phyloP scores from a whole-genome alignment of 768 basidiomycete genomes.

The Xanthoconium stramineum region DNA sequence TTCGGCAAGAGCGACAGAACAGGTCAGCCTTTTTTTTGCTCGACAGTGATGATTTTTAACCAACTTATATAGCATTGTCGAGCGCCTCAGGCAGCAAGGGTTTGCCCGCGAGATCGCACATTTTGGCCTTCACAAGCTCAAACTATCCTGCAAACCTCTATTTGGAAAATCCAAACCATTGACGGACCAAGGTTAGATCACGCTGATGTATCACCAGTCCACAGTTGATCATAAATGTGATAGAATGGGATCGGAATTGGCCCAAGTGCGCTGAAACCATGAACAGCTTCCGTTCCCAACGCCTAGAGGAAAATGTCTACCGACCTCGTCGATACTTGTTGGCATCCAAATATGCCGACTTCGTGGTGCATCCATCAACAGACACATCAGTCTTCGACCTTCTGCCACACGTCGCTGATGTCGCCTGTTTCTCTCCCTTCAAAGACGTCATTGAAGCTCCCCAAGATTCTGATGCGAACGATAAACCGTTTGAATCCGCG shows the following conservation, averaged over 20 bases:
- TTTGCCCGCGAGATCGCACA: background rate
- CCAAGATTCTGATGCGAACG: no score
- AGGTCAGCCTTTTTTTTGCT: background rate
- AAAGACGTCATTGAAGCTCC: no score
- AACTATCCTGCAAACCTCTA: background rate
- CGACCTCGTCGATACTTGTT: no score
- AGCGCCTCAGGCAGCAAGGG: background rate
- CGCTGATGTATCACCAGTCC: background rate
- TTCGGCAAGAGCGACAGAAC: background rate
- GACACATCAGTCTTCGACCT: no score
- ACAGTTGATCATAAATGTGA: background rate
- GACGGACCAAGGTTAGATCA: background rate
- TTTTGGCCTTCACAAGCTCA: background rate
- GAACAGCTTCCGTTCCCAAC: background rate
- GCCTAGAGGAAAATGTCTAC: background rate
- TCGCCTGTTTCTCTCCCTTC: no score
- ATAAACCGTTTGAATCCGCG: no score
- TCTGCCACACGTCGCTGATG: no score
- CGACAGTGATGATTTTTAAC: background rate
- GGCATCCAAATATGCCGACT: no score
- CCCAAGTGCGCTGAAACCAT: background rate
- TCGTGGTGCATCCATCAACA: no score
- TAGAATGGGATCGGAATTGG: background rate
- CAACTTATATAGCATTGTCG: slow-evolving; percentile 4
- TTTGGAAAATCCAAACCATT: background rate